These are phyloP conservation scores for Pythium utonaiense DNA, from an alignment of 352 stramenopile genomes.

Conservation along the genomic window DNA sequence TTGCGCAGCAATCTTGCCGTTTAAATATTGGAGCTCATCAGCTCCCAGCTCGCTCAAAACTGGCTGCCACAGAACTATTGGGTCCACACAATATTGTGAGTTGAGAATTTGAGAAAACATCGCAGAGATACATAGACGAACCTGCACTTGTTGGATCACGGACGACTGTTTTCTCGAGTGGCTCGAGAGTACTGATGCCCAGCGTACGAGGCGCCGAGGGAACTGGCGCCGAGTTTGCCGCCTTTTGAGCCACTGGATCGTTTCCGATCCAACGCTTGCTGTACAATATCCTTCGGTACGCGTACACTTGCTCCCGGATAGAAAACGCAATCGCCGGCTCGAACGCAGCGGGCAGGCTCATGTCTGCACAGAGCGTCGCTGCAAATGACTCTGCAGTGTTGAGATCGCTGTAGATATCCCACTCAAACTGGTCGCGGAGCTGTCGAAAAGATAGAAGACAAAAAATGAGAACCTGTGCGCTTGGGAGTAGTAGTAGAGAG, in stretches of 20 bases:
- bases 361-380: constrained; percentile 45
- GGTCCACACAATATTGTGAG: not conserved
- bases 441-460: constrained; percentile 19
- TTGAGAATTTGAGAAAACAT: not conserved
- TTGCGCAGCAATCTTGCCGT: constrained; percentile 26
- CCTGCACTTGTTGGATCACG: constrained; percentile 39
- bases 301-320: constrained; percentile 67
- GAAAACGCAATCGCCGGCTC: constrained; percentile 67
- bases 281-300: constrained; percentile 52
- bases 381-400: constrained; percentile 50
- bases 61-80: constrained; percentile 61
- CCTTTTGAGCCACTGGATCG: constrained; percentile 25
- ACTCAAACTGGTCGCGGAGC: constrained; percentile 79
- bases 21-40: constrained; percentile 71
- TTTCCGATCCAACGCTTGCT: constrained; percentile 59
- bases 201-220: not conserved
- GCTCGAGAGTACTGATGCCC: constrained; percentile 49
- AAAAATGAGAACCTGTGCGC: too few species aligned
- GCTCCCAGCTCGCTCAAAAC: constrained; percentile 62
- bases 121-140: not conserved
- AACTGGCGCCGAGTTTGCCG: not conserved
- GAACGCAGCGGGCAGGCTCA: constrained; percentile 52
- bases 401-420: constrained; percentile 62
- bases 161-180: constrained; percentile 41
- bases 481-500: too few species aligned